A percentile compares a stretch with the other conserved stretches of the same genome.
Conservation (phyloP, 1,284 basidiomycete genomes). For the Tylopilus orsonianus region DNA sequence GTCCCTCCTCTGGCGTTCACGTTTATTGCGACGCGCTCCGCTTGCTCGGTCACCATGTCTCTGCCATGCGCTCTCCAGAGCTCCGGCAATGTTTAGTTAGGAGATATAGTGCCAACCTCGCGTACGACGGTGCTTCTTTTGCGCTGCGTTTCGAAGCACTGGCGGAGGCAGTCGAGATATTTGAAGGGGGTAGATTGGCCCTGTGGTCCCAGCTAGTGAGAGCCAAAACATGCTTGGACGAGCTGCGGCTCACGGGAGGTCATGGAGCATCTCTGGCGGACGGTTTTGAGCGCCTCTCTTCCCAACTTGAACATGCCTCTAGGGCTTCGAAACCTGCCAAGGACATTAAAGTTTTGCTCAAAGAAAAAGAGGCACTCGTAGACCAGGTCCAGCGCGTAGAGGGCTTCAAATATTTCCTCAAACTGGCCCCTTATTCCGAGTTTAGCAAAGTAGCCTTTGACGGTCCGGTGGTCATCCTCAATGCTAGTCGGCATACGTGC, state of each 20-base stretch:
- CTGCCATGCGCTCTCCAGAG: constrained; percentile 17
- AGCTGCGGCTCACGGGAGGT: constrained; percentile 23
- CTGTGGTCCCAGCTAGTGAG: constrained; percentile 30
- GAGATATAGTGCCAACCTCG: constrained; percentile 14
- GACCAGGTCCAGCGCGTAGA: constrained; percentile 28
- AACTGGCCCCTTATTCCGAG: constrained; percentile 20
- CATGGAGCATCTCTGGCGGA: constrained; percentile 23
- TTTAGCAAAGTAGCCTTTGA: constrained; percentile 31
- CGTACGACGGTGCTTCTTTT: constrained; percentile 23
- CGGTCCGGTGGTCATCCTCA: constrained; percentile 41
- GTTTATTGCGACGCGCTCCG: constrained; percentile 24
- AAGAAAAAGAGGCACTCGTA: constrained; percentile 24
- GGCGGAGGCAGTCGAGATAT: constrained; percentile 23
- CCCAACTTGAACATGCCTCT: constrained; percentile 21
- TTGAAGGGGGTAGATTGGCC: constrained; percentile 27
- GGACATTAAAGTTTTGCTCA: constrained; percentile 21
- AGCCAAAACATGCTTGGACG: constrained; percentile 25
- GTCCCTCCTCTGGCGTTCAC: constrained; percentile 29
- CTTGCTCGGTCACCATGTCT: constrained; percentile 15
- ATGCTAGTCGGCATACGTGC: constrained; percentile 25
- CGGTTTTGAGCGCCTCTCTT: constrained; percentile 24
- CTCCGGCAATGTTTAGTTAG: constrained; percentile 20
- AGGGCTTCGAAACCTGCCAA: constrained; percentile 11
- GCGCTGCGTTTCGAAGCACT: constrained; percentile 21
- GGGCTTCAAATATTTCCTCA: constrained; percentile 33